Evolutionary conservation across 345 rosid species (phyloP).

Genomic region (Linum trigynum): DNA sequence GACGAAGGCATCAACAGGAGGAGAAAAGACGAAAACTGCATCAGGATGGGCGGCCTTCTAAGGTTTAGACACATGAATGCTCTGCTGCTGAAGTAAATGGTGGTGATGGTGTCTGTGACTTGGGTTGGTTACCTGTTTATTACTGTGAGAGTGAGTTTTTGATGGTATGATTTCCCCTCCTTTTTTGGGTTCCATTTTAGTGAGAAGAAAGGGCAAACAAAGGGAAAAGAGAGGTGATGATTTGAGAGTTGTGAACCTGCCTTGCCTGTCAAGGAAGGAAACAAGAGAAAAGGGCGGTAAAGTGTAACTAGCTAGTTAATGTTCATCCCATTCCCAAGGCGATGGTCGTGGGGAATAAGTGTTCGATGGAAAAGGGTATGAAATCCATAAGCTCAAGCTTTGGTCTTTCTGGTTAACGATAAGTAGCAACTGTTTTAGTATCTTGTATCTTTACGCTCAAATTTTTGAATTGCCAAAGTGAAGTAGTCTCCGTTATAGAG

Average conservation of each 20-base stretch:
- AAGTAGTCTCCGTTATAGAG: no score
- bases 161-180: not conserved
- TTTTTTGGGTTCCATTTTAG: not conserved
- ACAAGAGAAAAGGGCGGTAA: not conserved
- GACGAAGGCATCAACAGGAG: constrained; percentile 37
- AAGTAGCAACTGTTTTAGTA: no score
- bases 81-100: not conserved
- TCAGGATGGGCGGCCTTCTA: constrained; percentile 99
- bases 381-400: no score
- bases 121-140: not conserved
- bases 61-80: constrained; percentile 11
- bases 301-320: not conserved
- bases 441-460: no score
- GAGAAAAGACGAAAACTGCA: constrained; percentile 43
- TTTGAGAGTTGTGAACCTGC: no score
- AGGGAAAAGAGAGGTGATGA: no score
- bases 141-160: not conserved
- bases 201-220: not conserved
- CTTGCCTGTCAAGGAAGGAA: not conserved
- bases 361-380: not conserved
- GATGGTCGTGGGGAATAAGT: not conserved
- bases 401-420: no score
- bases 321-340: not conserved
- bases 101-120: not conserved
- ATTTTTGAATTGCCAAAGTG: no score